These are phyloP conservation scores for Dissophora globulifera DNA, from an alignment of 192 early-diverging fungal genomes.

Conservation along the genomic window DNA sequence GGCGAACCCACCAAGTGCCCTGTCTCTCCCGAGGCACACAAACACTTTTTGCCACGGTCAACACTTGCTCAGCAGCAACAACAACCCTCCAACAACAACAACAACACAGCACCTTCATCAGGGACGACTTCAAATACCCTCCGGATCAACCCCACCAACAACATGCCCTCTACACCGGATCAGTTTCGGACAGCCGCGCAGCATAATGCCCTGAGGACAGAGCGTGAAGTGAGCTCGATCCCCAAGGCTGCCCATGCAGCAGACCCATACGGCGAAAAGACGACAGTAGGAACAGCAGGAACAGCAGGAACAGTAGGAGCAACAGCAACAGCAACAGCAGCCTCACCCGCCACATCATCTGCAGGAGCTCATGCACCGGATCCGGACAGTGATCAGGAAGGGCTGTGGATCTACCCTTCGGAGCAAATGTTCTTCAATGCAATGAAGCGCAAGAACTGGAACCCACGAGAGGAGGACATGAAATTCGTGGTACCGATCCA, in stretches of 20 bases:
- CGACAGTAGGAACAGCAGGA: slow-evolving; percentile 30
- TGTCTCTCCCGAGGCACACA: slow-evolving; percentile 64
- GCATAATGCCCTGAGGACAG: slow-evolving; percentile 59
- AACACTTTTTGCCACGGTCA: slow-evolving; percentile 58
- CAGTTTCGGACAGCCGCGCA: slow-evolving; percentile 59
- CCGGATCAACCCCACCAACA: slow-evolving; percentile 67
- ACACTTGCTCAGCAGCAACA: too few species aligned
- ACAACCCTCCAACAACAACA: too few species aligned
- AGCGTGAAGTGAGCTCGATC: slow-evolving; percentile 81
- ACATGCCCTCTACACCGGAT: slow-evolving; percentile 70
- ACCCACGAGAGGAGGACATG: slow-evolving; percentile 85
- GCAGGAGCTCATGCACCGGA: slow-evolving; percentile 24
- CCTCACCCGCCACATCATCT: slow-evolving; percentile 2
- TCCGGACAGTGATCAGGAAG: slow-evolving; percentile 39
- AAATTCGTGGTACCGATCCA: slow-evolving; percentile 91
- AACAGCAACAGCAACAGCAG: too few species aligned
- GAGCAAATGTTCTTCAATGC: slow-evolving; percentile 98
- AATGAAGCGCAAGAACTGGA: slow-evolving; percentile 93
- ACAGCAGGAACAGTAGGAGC: too few species aligned
- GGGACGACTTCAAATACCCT: background rate
- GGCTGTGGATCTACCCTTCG: slow-evolving; percentile 89
- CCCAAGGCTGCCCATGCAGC: slow-evolving; percentile 69
- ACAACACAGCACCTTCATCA: slow-evolving; percentile 10
- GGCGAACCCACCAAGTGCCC: slow-evolving; percentile 60
- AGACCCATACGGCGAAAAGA: slow-evolving; percentile 59